Evolutionary conservation across 306 rosid species (phyloP), one percentile per base, ranked within the genome.

Genomic region (Dryas alaskensis): DNA sequence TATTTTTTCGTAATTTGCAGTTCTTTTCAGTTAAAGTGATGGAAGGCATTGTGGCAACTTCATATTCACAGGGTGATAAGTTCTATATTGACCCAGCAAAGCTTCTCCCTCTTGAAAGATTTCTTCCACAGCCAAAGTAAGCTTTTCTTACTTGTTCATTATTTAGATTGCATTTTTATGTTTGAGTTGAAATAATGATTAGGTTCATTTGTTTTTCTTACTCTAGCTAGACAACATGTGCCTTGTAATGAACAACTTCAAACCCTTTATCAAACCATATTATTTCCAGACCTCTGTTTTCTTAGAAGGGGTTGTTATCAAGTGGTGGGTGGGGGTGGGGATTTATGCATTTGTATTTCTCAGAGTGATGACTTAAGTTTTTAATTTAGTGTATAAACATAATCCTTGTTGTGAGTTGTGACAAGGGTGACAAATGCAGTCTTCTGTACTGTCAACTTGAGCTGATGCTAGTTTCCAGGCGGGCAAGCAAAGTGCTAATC

Each of bases 101-200:
- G 85, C 92, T 92, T 52, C 83, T 92, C 80, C 99, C 98, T 22
- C 95, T 95, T 48, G 92, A 94, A 51, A 92, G 98, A 88, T 95
- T 95, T 83, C 99, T 95, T 80, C 83, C 98, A 5, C 98, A 87
- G 75, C 98, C 99, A 2, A 95, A 95, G 98, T 94, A 88, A 74
- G 92, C 59, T 69, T 67, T 72, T 64, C 9, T 40, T 51, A 12
- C 51, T 12, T 52, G 55, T 75, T 12, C 1, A 54, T 47, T 47
- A 59, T 19, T 71, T n/a, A 40, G 6, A 12, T 37, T 17, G 11
- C 22, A 13, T 48, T 49, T 44, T 40, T 54, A 27, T 45, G 40
- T 58, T 72, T 13, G 27, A 55, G 44, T 25, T 12, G 65, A 10
- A 6, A 17, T 16, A 19, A 1, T 52, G 55, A 16, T 51, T 4